Percentiles rank a stretch among this genome's conserved stretches.
Conservation (phyloP, 176 grass and related monocot genomes). For the Zea luxurians region DNA sequence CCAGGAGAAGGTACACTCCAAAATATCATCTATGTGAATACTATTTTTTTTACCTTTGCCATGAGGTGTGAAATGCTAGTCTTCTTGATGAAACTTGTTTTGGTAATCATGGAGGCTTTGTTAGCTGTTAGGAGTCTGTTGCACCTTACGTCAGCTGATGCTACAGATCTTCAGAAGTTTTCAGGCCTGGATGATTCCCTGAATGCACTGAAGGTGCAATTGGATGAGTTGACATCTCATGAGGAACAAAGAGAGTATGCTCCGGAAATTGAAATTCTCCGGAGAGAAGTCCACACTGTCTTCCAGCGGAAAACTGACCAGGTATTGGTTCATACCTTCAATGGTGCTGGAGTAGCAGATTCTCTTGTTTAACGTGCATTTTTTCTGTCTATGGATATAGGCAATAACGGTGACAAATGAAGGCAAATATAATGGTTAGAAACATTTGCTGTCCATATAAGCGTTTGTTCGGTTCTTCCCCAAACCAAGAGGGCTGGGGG, state of each 20-base stretch:
- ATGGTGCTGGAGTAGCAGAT: neutral
- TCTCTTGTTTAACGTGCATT: neutral
- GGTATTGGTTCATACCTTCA: neutral
- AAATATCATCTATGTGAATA: neutral
- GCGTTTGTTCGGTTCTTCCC: no score
- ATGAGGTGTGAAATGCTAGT: neutral
- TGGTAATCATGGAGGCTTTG: slow-evolving; percentile 48
- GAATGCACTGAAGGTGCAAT: slow-evolving; percentile 42
- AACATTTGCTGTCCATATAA: neutral
- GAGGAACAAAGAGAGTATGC: slow-evolving; percentile 28
- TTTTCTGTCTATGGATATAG: neutral
- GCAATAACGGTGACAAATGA: neutral
- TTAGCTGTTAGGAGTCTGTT: slow-evolving; percentile 55
- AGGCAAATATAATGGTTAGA: neutral
- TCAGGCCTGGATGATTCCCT: slow-evolving; percentile 43
- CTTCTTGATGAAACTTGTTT: neutral
- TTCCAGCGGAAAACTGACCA: neutral
- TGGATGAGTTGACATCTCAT: slow-evolving; percentile 29
- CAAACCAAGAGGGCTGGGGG: no score
- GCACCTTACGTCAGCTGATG: slow-evolving; percentile 44
- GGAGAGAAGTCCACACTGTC: neutral
- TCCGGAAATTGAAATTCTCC: neutral
- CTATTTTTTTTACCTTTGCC: neutral
- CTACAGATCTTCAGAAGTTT: slow-evolving; percentile 44
- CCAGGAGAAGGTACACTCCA: slow-evolving; percentile 62